Evolutionary conservation across 2,329 filamentous ascomycete genomes (phyloP).

Genomic region (Penicillium sp.): DNA sequence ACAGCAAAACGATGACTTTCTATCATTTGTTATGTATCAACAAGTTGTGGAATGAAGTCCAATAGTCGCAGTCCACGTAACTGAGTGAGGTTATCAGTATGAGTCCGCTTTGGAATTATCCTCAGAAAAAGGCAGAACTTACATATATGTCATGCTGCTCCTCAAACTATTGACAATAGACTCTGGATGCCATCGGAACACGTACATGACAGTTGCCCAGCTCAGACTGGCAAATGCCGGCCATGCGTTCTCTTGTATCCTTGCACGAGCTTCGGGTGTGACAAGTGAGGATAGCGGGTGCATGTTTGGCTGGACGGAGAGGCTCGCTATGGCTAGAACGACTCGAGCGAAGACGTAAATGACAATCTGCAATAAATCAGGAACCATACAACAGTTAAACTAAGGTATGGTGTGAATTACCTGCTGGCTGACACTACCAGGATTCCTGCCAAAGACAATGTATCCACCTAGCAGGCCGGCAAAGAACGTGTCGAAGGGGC

Average conservation of each 20-base stretch:
- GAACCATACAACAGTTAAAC: neutral
- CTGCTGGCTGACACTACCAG: conserved; percentile 79
- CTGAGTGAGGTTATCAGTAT: conserved; percentile 33
- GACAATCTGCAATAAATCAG: conserved; percentile 65
- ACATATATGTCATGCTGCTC: conserved; percentile 98
- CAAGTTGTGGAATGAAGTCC: conserved; percentile 81
- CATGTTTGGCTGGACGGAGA: conserved; percentile 65
- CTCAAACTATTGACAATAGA: conserved; percentile 86
- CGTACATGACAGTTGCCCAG: conserved; percentile 92
- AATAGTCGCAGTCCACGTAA: conserved; percentile 77
- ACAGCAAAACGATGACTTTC: neutral
- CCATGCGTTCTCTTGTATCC: conserved; percentile 73
- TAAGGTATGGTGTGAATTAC: conserved; percentile 20
- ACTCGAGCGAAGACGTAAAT: conserved; percentile 97
- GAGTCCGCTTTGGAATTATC: neutral
- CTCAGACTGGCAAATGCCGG: conserved; percentile 84
- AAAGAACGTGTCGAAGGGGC: conserved; percentile 77
- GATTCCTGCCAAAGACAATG: conserved; percentile 78
- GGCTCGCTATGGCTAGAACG: conserved; percentile 74
- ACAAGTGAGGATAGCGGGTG: conserved; percentile 39
- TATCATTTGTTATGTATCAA: conserved; percentile 73
- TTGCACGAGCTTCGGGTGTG: conserved; percentile 42
- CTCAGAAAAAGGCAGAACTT: conserved; percentile 40
- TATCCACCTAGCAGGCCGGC: conserved; percentile 88
- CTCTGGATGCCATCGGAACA: conserved; percentile 89